phyloP scores from a whole-genome alignment of 2,329 filamentous ascomycete species.

The Escovopsis weberi region DNA sequence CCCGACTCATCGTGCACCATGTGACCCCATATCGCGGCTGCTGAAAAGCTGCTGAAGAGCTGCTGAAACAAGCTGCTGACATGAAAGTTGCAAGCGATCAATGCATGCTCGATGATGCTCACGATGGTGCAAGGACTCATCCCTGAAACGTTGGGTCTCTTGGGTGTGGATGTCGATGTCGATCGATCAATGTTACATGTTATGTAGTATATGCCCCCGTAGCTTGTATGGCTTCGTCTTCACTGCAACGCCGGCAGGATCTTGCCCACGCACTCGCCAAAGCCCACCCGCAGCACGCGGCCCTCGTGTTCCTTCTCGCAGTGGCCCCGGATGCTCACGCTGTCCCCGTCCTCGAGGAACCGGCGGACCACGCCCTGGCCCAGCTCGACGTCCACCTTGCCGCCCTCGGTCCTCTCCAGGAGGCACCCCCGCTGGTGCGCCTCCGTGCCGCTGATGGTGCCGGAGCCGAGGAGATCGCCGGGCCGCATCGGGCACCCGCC shows the following conservation, averaged over 20 bases:
- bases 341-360: slow-evolving; percentile 64
- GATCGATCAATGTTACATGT: too few relatives aligned
- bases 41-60: too few relatives aligned
- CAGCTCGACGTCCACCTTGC: slow-evolving; percentile 48
- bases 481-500: slow-evolving; percentile 61
- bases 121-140: too few relatives aligned
- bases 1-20: too few relatives aligned
- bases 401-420: slow-evolving; percentile 56
- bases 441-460: slow-evolving; percentile 57
- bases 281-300: slow-evolving; percentile 45
- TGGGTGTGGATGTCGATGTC: too few relatives aligned
- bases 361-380: slow-evolving; percentile 50
- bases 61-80: too few relatives aligned
- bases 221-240: background rate
- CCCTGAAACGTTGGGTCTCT: too few relatives aligned
- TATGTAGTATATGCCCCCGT: background rate
- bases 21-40: too few relatives aligned
- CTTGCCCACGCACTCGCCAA: slow-evolving; percentile 39
- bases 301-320: slow-evolving; percentile 45
- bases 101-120: too few relatives aligned
- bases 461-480: slow-evolving; percentile 64
- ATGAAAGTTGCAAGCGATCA: too few relatives aligned
- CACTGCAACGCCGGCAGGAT: slow-evolving; percentile 4
- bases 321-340: slow-evolving; percentile 48
- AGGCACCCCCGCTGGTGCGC: slow-evolving; percentile 52